Percentiles rank a stretch among this genome's conserved stretches.
These are phyloP conservation scores for Haplosporangium sp. DNA, from an alignment of 371 early-diverging fungal species.

Conservation along the genomic window DNA sequence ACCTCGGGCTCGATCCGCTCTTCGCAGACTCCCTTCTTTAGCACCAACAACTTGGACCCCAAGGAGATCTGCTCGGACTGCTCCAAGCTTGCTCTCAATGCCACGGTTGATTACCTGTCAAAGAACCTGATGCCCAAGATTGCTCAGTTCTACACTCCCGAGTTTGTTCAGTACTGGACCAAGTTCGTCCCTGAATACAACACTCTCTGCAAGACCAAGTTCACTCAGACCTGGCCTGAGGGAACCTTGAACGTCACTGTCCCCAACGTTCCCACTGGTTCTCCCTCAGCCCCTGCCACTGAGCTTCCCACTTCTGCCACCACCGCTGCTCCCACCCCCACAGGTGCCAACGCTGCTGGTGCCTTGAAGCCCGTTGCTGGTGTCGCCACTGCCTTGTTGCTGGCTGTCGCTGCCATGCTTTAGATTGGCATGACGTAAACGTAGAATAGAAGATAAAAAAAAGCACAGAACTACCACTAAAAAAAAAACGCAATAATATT, in stretches of 20 bases:
- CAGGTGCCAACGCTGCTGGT: constrained; percentile 21
- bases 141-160: constrained; percentile 46
- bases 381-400: constrained; percentile 23
- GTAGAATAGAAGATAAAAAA: too few species aligned
- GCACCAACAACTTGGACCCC: constrained; percentile 9
- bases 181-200: constrained; percentile 43
- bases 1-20: constrained; percentile 40
- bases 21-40: constrained; percentile 30
- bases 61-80: constrained; percentile 44
- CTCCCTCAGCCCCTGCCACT: constrained; percentile 15
- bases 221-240: constrained; percentile 37
- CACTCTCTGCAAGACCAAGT: constrained; percentile 28
- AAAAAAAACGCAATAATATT: too few species aligned
- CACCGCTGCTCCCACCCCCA: constrained; percentile 10
- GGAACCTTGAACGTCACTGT: constrained; percentile 45
- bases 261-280: constrained; percentile 29
- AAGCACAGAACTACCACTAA: too few species aligned
- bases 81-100: constrained; percentile 31
- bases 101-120: constrained; percentile 23
- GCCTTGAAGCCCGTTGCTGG: constrained; percentile 36
- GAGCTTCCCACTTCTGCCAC: too few species aligned
- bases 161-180: constrained; percentile 55
- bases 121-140: constrained; percentile 38
- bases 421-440: too few species aligned
- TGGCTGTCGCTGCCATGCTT: constrained; percentile 30